Evolutionary conservation across 495 filamentous ascomycete genomes (phyloP), one percentile per base, ranked within the genome.

Genomic region (Symbiotaphrina buchneri): DNA sequence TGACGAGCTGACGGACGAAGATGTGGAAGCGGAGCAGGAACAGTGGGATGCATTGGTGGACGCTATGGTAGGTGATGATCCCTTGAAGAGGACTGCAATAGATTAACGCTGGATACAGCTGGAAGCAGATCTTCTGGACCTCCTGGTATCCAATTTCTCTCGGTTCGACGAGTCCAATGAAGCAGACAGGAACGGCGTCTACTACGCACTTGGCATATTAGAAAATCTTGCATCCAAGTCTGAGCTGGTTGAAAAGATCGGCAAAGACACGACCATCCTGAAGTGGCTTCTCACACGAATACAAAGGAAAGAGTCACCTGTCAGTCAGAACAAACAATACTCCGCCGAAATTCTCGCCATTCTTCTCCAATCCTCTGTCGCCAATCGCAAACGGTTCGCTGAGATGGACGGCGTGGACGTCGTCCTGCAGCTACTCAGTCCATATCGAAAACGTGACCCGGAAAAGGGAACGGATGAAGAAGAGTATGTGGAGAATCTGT

Each of bases 271-370:
- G 0, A 54, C 53, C 4, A 45, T 92, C 4, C 47, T 94, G 6
- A 54, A 59, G 17, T 93, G 79, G 79, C 61, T 95, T 5, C 51
- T 92, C 10, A 53, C 59, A 16, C 66, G 90, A 13, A 69, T 78
- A 33, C 63, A 71, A 37, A 49, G 56, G 25, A 61, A 58, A 30
- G 74, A 83, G 45, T 52, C 50, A 4, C 55, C 58, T 0, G 59
- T 73, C 5, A 56, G 59, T 16, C 87, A 99, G 50, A 99, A 99
- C 48, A 93, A 84, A 46, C 87, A 93, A 47, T 99, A 95, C 42
- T 65, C 82, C 0, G 81, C 87, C 6, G 87, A 99, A 50, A 61
- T 95, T 10, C 55, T 99, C 10, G 77, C 85, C 2, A 91, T 99
- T 32, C 52, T 99, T 0, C 48, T 77, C 10, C 77, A 83, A 44